Evolutionary conservation across 192 early-diverging fungal genomes (phyloP), one percentile per base, ranked within the genome.

Genomic region (Coemansia sp.): DNA sequence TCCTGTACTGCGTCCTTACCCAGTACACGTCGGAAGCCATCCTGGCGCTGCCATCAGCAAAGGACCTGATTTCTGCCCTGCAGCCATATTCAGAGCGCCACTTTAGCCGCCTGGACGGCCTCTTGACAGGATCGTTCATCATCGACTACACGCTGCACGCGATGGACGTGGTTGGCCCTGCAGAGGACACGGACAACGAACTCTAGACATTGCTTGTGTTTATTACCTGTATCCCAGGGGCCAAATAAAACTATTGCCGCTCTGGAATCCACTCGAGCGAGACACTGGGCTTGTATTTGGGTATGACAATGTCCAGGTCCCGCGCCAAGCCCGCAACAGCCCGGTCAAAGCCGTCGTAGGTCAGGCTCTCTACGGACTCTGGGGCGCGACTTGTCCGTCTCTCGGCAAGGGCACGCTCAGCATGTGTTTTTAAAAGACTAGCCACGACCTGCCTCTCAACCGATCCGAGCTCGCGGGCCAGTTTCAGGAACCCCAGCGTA

Each of bases 11-110:
- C 16, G 77, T 96, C 6, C 67, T 97, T 16, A 76, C 74, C 7
- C 58, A 70, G 14, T 83, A 80, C 39, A 68, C 78, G n/a, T 72
- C 82, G 0, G 76, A 90, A 47, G 54, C 76, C 16, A 68, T 98
- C 37, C 70, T 86, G 32, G 76, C 81, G 28, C 65, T 96, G n/a
- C 79, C 85, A 4, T 83, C 85, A 20, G 81, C 84, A 27, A 92
- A 92, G 67, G 88, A 92, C 42, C 48, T 94, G 30, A 68, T 94
- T 26, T 83, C 95, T 17, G 85, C 84, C 16, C 56, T 97, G 21
- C 47, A 90, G 33, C 84, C 93, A 19, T 99, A 96, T 60, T 88
- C 90, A 13, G 90, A 97, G 46, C 84, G 94, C 29, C 93, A 97
- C 64, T 90, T 85, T 60, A 77, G 80, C 44, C 82, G 89, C 28